These are phyloP conservation scores for Paramarasmius palmivorus DNA, from an alignment of 1,284 basidiomycete genomes.

Conservation along the genomic window DNA sequence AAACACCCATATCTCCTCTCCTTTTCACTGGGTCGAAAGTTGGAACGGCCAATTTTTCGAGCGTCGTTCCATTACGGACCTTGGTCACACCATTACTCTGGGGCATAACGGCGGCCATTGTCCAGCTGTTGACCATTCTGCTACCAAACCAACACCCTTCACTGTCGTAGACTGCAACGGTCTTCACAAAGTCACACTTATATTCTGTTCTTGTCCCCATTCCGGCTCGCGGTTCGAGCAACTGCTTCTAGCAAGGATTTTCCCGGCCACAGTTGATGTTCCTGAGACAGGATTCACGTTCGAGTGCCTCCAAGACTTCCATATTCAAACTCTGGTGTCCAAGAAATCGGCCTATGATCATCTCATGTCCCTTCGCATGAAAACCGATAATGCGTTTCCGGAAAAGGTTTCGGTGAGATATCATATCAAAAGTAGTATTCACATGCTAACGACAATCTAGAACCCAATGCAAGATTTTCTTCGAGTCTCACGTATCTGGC, in stretches of 20 bases:
- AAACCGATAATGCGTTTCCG: conserved; percentile 23
- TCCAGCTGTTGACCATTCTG: conserved; percentile 2
- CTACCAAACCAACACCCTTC: background rate
- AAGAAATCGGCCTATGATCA: conserved; percentile 29
- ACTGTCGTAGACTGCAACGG: conserved; percentile 23
- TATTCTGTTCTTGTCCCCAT: conserved; percentile 21
- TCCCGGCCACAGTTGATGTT: conserved; percentile 21
- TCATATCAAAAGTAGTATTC: background rate
- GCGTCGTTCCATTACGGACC: conserved; percentile 3
- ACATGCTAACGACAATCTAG: conserved; percentile 10
- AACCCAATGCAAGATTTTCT: conserved; percentile 24
- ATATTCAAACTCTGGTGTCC: conserved; percentile 24
- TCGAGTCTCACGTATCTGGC: conserved; percentile 23
- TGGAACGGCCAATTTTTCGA: conserved; percentile 21
- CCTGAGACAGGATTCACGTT: conserved; percentile 32
- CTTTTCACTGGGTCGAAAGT: conserved; percentile 20
- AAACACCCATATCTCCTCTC: conserved; percentile 18
- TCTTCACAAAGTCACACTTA: conserved; percentile 18
- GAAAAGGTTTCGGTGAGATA: conserved; percentile 21
- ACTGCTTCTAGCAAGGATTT: conserved; percentile 18
- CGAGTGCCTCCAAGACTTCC: conserved; percentile 24
- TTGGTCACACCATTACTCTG: conserved; percentile 6
- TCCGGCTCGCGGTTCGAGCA: background rate
- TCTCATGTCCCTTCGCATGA: conserved; percentile 19
- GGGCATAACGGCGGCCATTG: conserved; percentile 13